phyloP scores from a whole-genome alignment of 1,139 yeast genomes.

The Geotrichum siamense region DNA sequence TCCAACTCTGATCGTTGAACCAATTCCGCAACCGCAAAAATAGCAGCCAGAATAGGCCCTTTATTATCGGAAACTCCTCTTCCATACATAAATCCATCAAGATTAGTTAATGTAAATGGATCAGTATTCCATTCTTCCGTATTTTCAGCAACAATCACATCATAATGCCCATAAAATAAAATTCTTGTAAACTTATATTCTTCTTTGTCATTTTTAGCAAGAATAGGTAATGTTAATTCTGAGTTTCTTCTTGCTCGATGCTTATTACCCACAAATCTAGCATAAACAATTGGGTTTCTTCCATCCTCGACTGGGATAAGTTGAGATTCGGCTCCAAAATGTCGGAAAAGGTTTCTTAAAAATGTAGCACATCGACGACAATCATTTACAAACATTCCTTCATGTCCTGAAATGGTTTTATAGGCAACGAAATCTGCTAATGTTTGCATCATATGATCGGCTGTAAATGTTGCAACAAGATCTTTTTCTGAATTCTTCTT shows the following conservation, averaged over 20 bases:
- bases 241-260: neutral
- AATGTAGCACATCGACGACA: slow-evolving; percentile 83
- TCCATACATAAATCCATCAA: slow-evolving; percentile 81
- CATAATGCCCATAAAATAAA: slow-evolving; percentile 93
- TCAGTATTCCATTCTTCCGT: slow-evolving; percentile 61
- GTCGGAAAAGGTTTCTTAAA: slow-evolving; percentile 53
- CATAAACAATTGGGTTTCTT: slow-evolving; percentile 75
- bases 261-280: slow-evolving; percentile 48
- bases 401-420: slow-evolving; percentile 70
- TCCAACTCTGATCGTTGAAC: slow-evolving; percentile 46
- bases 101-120: slow-evolving; percentile 69
- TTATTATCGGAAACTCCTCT: slow-evolving; percentile 94
- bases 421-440: slow-evolving; percentile 57
- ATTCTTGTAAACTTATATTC: slow-evolving; percentile 31
- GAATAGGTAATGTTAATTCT: slow-evolving; percentile 7
- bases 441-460: slow-evolving; percentile 58
- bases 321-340: slow-evolving; percentile 68
- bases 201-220: neutral
- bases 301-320: slow-evolving; percentile 65
- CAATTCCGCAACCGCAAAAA: slow-evolving; percentile 78
- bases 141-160: slow-evolving; percentile 69
- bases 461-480: slow-evolving; percentile 31
- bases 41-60: slow-evolving; percentile 87
- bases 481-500: neutral
- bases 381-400: slow-evolving; percentile 61